Percentiles rank a stretch among this genome's conserved stretches.
phyloP scores from a whole-genome alignment of 768 basidiomycete genomes.

The Imleria badia region DNA sequence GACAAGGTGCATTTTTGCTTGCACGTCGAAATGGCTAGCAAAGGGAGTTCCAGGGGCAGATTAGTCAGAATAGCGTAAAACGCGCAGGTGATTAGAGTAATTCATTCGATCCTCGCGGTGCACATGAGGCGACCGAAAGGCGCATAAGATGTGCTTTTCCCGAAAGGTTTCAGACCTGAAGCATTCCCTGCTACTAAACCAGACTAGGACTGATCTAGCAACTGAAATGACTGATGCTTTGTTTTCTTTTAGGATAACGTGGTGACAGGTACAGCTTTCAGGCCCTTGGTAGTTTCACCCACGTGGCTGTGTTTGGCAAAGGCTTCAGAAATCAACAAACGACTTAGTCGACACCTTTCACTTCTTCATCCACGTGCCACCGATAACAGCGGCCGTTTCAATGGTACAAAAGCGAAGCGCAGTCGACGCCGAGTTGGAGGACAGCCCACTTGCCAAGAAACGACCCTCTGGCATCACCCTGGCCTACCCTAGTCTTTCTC shows the following conservation, averaged over 20 bases:
- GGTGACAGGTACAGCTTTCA: no score
- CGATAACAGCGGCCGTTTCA: background rate
- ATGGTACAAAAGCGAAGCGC: constrained; percentile 33
- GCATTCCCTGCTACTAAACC: background rate
- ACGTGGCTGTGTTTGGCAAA: constrained; percentile 28
- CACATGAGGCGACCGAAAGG: constrained; percentile 18
- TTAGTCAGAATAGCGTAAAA: constrained; percentile 19
- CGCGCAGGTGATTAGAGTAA: constrained; percentile 11
- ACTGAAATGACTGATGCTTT: no score
- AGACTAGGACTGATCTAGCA: constrained; percentile 1
- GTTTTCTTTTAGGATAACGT: constrained; percentile 4
- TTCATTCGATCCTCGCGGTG: constrained; percentile 24
- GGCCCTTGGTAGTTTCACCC: background rate
- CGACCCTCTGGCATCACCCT: constrained; percentile 6
- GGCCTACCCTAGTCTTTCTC: constrained; percentile 26
- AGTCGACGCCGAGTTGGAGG: constrained; percentile 14
- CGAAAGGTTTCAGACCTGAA: background rate
- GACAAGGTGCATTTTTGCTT: background rate
- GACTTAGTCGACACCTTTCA: background rate
- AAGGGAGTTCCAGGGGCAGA: background rate
- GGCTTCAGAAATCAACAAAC: constrained; percentile 21
- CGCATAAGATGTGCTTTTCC: constrained; percentile 3
- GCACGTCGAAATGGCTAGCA: background rate
- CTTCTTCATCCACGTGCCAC: background rate
- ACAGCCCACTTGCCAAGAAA: constrained; percentile 1